Evolutionary conservation across 352 stramenopile genomes (phyloP).

Genomic region (Globisporangium nunn): DNA sequence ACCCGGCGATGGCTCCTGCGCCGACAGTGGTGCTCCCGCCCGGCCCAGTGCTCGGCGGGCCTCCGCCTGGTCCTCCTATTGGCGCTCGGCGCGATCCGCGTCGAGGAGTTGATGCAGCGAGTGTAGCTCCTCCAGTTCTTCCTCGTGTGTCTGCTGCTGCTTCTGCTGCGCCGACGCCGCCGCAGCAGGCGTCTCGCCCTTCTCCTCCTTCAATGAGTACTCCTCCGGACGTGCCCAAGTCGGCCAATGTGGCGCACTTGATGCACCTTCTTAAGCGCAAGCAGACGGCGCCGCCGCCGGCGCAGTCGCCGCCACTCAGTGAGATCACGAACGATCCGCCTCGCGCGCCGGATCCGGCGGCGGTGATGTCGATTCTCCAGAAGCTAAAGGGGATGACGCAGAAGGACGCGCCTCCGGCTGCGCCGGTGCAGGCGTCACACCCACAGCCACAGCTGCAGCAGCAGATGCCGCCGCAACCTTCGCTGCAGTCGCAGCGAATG

Average conservation of each 20-base stretch:
- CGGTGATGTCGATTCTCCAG: constrained; percentile 83
- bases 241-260: constrained; percentile 70
- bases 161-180: too few relatives aligned
- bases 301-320: constrained; percentile 12
- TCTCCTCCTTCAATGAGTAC: not conserved
- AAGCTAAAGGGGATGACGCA: constrained; percentile 65
- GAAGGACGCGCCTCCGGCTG: constrained; percentile 5
- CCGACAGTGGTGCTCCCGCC: constrained; percentile 2
- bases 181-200: not conserved
- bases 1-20: not conserved
- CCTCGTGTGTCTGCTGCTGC: not conserved
- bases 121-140: not conserved
- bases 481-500: constrained; percentile 1
- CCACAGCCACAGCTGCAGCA: constrained; percentile 10
- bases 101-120: not conserved
- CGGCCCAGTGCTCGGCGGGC: constrained; percentile 4
- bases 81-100: not conserved
- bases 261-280: constrained; percentile 81
- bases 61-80: constrained; percentile 3
- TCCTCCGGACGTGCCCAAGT: constrained; percentile 23
- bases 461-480: not conserved
- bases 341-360: constrained; percentile 46
- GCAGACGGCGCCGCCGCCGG: constrained; percentile 19
- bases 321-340: constrained; percentile 61
- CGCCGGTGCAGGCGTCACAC: constrained; percentile 10